These are phyloP conservation scores for Trichoderma endophyticum DNA, from an alignment of 2,329 filamentous ascomycete genomes.

Conservation along the genomic window DNA sequence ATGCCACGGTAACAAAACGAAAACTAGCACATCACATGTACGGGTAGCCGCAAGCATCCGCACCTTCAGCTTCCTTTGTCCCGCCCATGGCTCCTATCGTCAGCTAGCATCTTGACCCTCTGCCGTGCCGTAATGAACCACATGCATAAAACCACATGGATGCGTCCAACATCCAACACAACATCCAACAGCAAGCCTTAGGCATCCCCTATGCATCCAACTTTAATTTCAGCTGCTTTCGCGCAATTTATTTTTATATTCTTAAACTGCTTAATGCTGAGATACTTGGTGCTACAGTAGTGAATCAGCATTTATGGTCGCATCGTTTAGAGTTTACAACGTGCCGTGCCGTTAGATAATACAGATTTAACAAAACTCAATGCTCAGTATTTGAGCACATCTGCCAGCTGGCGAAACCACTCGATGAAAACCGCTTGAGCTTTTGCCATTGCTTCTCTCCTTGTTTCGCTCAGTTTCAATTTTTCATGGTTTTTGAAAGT, in stretches of 20 bases:
- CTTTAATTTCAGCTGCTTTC: background rate
- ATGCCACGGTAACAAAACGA: background rate
- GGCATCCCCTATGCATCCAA: background rate
- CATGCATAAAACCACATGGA: background rate
- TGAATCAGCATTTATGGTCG: background rate
- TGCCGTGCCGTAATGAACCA: background rate
- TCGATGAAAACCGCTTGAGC: background rate
- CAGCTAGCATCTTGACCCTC: background rate
- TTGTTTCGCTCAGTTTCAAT: background rate
- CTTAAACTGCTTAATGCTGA: background rate
- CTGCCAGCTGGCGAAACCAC: background rate
- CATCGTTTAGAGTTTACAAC: background rate
- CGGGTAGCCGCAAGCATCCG: background rate
- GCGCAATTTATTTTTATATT: background rate
- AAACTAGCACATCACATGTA: background rate
- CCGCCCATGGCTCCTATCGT: no score
- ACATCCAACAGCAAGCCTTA: background rate
- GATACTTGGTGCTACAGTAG: background rate
- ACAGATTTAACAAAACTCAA: background rate
- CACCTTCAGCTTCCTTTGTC: background rate
- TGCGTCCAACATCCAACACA: background rate
- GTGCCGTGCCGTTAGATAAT: background rate
- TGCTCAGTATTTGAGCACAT: background rate
- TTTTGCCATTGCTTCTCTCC: background rate
- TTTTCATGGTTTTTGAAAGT: background rate